Base-by-base conservation (phyloP, 371 early-diverging fungal genomes). In the Rhizopus arrhizus region DNA sequence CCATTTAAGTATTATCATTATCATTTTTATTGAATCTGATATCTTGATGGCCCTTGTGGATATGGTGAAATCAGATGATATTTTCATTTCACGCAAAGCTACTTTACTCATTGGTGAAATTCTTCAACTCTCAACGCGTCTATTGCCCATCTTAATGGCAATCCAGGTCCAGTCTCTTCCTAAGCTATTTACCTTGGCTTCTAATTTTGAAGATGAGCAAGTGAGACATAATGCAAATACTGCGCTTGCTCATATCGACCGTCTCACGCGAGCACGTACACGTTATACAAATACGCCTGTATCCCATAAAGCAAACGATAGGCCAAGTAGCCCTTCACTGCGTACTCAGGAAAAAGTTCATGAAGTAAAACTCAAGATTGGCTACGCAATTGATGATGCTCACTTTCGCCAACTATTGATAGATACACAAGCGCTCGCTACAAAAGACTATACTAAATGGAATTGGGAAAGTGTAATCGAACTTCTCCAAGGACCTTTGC, bases 401-500 rank as follows among this genome's bases (percentile, higher is more conserved):
- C 89, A 88, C 53, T 92, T 88, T 49, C 69, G 83, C 40, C 76
- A 81, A 15, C 65, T 86, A 12, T 61, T 93, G 10, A 75, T 82
- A 59, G 92, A 92, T 29, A 83, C 89, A 5, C 90, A 92, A 75
- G 89, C 90, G 11, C 58, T 92, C 3, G 82, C 72, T 36, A 82
- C 85, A 3, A 93, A 92, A 61, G 93, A 94, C 22, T 83, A 78
- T 58, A 77, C 85, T 5, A 88, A 90, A 60, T 95, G 95, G 95
- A 85, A 85, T 43, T 95, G 91, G 93, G 89, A 91, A 46, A 75
- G 78, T 29, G 87, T 93, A 16, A 59, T 76, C 46, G 92, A 93
- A 60, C 70, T 94, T 2, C 62, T 94, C 6, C 88, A 89, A 48
- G 93, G 93, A 1, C 91, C 93, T 2, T 70, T 93, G 43, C 61